Evolutionary conservation across 495 filamentous ascomycete genomes (phyloP).

Genomic region (Xylaria flabelliformis): DNA sequence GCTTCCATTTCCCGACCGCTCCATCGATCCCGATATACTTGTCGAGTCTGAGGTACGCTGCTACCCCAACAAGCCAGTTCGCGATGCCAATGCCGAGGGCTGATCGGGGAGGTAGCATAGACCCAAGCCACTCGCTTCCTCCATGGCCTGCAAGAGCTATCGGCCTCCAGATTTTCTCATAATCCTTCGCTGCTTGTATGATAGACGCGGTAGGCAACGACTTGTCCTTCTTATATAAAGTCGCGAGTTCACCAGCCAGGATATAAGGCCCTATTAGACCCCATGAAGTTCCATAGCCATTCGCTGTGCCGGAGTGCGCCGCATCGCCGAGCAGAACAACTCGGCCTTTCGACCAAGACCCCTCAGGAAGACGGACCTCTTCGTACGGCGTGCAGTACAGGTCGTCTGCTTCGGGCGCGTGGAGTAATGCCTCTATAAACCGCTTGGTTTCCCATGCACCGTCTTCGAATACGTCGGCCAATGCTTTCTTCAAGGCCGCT

Average conservation of each 20-base stretch:
- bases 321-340: slow-evolving; percentile 64
- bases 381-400: slow-evolving; percentile 36
- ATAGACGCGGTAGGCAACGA: slow-evolving; percentile 24
- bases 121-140: background rate
- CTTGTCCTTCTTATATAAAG: slow-evolving; percentile 29
- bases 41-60: slow-evolving; percentile 20
- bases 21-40: slow-evolving; percentile 13
- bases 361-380: slow-evolving; percentile 45
- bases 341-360: slow-evolving; percentile 52
- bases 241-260: slow-evolving; percentile 59
- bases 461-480: slow-evolving; percentile 23
- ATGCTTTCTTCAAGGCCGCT: slow-evolving; percentile 21
- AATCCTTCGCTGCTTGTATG: slow-evolving; percentile 28
- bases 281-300: slow-evolving; percentile 56
- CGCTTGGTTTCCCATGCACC: slow-evolving; percentile 29
- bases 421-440: slow-evolving; percentile 21
- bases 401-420: slow-evolving; percentile 27
- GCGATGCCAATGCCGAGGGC: slow-evolving; percentile 20
- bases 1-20: slow-evolving; percentile 23
- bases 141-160: slow-evolving; percentile 28
- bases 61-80: slow-evolving; percentile 17
- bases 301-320: slow-evolving; percentile 55
- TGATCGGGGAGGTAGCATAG: slow-evolving; percentile 21
- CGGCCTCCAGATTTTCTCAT: slow-evolving; percentile 33
- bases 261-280: slow-evolving; percentile 58